Conservation (phyloP, 1,139 yeast genomes). For the Saccharomycopsis crataegensis region DNA sequence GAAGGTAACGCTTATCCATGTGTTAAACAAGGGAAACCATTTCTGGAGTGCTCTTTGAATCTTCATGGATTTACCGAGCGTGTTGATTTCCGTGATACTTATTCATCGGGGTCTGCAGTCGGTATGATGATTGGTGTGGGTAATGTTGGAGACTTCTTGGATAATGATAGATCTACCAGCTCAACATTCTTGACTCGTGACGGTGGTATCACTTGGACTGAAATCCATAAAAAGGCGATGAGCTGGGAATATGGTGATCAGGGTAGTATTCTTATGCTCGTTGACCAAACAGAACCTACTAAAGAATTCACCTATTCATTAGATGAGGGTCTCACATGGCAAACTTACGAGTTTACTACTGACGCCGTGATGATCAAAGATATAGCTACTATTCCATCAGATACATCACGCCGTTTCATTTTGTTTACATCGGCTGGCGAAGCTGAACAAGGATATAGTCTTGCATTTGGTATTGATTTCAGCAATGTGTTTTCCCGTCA, state of each 20-base stretch:
- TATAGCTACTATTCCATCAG: constrained; percentile 85
- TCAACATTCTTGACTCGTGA: constrained; percentile 74
- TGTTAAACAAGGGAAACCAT: constrained; percentile 33
- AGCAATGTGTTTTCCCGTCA: constrained; percentile 55
- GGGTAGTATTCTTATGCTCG: constrained; percentile 77
- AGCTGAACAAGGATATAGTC: constrained; percentile 30
- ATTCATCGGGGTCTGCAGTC: constrained; percentile 80
- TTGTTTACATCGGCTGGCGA: constrained; percentile 33
- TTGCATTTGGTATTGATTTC: constrained; percentile 62
- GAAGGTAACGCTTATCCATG: constrained; percentile 54
- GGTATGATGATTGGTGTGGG: constrained; percentile 88
- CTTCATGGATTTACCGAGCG: constrained; percentile 91
- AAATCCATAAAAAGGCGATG: constrained; percentile 60
- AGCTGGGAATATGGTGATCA: constrained; percentile 98
- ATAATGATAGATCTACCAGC: constrained; percentile 40
- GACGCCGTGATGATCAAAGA: constrained; percentile 54
- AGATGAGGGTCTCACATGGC: constrained; percentile 80
- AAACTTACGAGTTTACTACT: constrained; percentile 53
- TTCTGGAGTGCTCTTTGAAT: constrained; percentile 67
- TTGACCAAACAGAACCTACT: constrained; percentile 50
- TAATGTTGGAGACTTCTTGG: constrained; percentile 67
- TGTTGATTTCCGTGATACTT: constrained; percentile 74
- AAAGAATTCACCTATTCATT: constrained; percentile 56
- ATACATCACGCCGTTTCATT: constrained; percentile 71
- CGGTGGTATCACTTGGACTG: constrained; percentile 88